Evolutionary conservation across 768 basidiomycete genomes (phyloP), one percentile per base, ranked within the genome.

Genomic region (Coprinopsis marcescibilis): DNA sequence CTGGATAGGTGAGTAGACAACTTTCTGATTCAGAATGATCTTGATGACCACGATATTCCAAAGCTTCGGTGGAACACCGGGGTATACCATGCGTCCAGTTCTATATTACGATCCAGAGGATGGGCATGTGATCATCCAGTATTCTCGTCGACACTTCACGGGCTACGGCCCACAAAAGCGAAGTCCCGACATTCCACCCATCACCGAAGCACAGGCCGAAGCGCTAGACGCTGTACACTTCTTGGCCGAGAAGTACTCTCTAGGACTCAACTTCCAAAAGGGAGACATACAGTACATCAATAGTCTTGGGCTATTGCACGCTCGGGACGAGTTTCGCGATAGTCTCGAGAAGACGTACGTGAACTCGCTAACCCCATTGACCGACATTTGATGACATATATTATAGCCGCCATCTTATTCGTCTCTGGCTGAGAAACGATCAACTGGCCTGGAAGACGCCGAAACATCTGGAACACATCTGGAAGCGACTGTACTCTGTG

Each of bases 211-310:
- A n/a, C 72, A 75, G 45, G 72, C 72, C 5, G 72, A 75, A 49
- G 72, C 72, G 6, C 57, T 75, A 13, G 72, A 75, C 49, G 66
- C 66, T 1, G 52, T 75, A 23, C 72, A 73, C 46, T 75, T 70
- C 54, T 48, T 69, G 12, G 71, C 69, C 1, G 69, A 72, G 51
- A 70, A 70, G 45, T 67, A 66, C 52, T 65, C 66, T 24, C 60
- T 75, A 2, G 67, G 58, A 3, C 59, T 73, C 46, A 72, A 73
- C 44, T 72, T 74, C 61, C 62, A 70, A 53, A 74, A 73, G 51
- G 72, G 72, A 30, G 72, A 74, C 50, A 72, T 74, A 26, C 72
- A 74, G 51, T 74, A 72, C 53, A 72, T 74, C 58, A 74, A 73
- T 52, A 72, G 65, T 48, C 49, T 74, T 51, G 65, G 70, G 0